Base-by-base conservation (phyloP, 305 asterid genomes). In the Fraxinus angustifolia region DNA sequence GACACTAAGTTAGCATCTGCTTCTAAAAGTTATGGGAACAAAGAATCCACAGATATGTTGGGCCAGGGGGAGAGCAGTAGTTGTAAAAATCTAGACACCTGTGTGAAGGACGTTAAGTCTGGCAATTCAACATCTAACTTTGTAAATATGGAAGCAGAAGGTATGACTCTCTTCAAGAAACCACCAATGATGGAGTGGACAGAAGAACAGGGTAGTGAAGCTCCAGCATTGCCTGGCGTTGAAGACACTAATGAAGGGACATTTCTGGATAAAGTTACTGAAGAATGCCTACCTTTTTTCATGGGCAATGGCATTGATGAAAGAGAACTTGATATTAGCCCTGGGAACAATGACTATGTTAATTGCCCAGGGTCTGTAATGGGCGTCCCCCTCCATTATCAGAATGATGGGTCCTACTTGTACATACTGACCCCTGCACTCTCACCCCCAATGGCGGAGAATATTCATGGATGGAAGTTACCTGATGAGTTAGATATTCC, bases 331-430 rank as follows among this genome's bases (percentile, higher is more conserved):
- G 83, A 79, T 75, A 77, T 75, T 67, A 80, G 79, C 83, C 83
- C 87, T 78, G 78, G 83, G 82, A 73, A 82, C 42, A 73, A 84
- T 74, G 85, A 82, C 78, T 28, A 4, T 56, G 80, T 83, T 30
- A 81, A 81, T 82, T 82, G 87, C 72, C 86, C 80, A 79, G 90
- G 84, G 79, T 75, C 87, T 74, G 81, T 81, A 42, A 84, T 90
- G 82, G 98, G 97, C 40, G 90, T 91, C 82, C 98, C 98, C 28
- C 79, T 90, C 78, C 92, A 90, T 82, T 86, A 85, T 88, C 94
- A 90, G 87, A 92, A 90, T 88, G 97, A 96, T 87, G 98, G 98
- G 70, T 93, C 99, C 84, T 83, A 79, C 90, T 83, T 90, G 62
- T 94, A 89, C 88, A 90, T 96, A 91, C 90, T 96, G 89, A 90